Evolutionary conservation across 176 grass and related monocot species (phyloP).

Genomic region (Zizania latifolia): DNA sequence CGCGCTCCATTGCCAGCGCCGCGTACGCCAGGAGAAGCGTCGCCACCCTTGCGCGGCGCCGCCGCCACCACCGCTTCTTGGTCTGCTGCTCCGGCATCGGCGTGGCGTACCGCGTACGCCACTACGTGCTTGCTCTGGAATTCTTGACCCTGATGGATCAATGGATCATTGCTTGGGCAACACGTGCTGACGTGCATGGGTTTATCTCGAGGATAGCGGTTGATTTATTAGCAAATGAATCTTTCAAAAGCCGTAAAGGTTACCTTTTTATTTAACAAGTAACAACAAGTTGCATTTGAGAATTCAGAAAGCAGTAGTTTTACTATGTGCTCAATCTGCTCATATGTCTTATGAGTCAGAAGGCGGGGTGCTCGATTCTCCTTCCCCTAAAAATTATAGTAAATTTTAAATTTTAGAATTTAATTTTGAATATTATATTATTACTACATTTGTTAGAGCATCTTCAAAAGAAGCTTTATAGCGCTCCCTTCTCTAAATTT

Average conservation of each 20-base stretch:
- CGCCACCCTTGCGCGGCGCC: conserved; percentile 3
- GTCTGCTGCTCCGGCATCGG: conserved; percentile 27
- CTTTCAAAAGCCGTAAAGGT: conserved; percentile 24
- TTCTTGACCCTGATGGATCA: neutral
- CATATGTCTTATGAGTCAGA: too few relatives aligned
- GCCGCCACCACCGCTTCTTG: neutral
- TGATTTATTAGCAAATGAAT: neutral
- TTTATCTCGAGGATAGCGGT: neutral
- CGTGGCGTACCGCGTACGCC: neutral
- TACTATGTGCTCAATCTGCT: too few relatives aligned
- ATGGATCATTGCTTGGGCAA: neutral
- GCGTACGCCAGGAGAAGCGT: conserved; percentile 60
- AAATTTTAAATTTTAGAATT: too few relatives aligned
- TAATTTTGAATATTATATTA: too few relatives aligned
- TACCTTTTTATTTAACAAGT: neutral
- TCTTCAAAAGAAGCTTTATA: too few relatives aligned
- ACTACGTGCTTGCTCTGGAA: neutral
- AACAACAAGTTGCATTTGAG: too few relatives aligned
- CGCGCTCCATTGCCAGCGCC: conserved; percentile 76
- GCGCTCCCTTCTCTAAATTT: too few relatives aligned
- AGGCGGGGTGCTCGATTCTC: too few relatives aligned
- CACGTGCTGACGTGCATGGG: neutral
- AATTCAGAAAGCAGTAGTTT: too few relatives aligned
- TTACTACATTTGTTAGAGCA: too few relatives aligned
- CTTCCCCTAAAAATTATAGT: too few relatives aligned